Base-by-base conservation (phyloP, 768 basidiomycete species). In the Pleurotus giganteus region DNA sequence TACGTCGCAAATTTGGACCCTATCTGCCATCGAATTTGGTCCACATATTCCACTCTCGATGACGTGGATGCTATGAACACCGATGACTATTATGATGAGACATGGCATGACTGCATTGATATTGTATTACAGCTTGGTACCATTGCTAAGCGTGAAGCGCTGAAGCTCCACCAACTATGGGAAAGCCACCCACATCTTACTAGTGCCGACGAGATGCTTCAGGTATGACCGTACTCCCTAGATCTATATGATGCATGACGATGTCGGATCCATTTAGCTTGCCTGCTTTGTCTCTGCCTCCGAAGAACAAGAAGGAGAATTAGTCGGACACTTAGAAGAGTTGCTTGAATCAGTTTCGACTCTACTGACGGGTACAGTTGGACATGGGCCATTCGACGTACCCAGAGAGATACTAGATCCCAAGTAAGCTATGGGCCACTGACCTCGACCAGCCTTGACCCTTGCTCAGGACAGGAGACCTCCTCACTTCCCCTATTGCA, bases 361-460 rank as follows among this genome's bases (percentile, higher is more conserved):
- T 24, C 4, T 12, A 11, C 17, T 19, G 17, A n/a, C 21, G 9
- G 42, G 29, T n/a, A 2, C 28, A 4, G 52, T 60, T 34, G 67
- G 65, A 1, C 21, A 28, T 8, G 55, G 56, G 11, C 65, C 65
- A 1, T 68, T 55, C 56, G 34, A 47, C 24, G 60, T 68, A n/a
- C 65, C 67, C 2, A 44, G 54, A 4, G 43, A 58, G 21, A 45
- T 65, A 21, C 34, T 68, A 9, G 65, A 68, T 56, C 61, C 61
- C 6, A 54, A 31, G 65, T 61, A 46, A 36, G 61, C 23, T 24
- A 1, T 31, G 21, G 24, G 15, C 23, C 42, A 45, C 28, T 43
- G 17, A 7, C 15, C 8, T 17, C 6, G 11, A 17, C 31, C 15
- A 24, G 28, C 42, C 15, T 27, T 43, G 19, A 24, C n/a, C 27